These are phyloP conservation scores for Aspergillus sclerotioniger DNA, from an alignment of 495 filamentous ascomycete species.

Conservation along the genomic window DNA sequence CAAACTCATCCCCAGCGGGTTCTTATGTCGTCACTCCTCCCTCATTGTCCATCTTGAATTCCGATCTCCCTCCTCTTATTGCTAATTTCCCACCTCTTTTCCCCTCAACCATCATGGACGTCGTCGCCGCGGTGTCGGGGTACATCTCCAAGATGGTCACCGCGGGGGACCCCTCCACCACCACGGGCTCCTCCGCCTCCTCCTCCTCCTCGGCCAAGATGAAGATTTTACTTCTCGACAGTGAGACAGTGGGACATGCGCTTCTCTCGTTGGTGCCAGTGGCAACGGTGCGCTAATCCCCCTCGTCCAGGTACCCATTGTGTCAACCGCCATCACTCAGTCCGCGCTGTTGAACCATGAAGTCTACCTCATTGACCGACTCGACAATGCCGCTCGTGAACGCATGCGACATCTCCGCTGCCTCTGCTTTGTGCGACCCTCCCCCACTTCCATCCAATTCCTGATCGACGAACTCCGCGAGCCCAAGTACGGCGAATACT, in stretches of 20 bases:
- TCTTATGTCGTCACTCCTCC: neutral
- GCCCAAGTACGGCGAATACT: slow-evolving; percentile 96
- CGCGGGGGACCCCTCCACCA: slow-evolving; percentile 63
- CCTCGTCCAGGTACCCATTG: slow-evolving; percentile 65
- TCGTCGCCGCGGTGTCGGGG: slow-evolving; percentile 85
- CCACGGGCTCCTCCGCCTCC: slow-evolving; percentile 57
- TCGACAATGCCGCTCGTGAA: slow-evolving; percentile 87
- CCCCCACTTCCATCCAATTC: slow-evolving; percentile 84
- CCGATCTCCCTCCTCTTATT: neutral
- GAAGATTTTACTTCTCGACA: slow-evolving; percentile 96
- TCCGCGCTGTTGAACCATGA: slow-evolving; percentile 95
- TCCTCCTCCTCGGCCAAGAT: slow-evolving; percentile 82
- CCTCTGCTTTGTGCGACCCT: slow-evolving; percentile 88
- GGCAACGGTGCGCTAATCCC: slow-evolving; percentile 5
- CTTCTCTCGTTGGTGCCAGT: slow-evolving; percentile 4
- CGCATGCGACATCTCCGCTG: slow-evolving; percentile 98
- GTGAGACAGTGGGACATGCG: slow-evolving; percentile 72
- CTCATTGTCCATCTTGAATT: neutral
- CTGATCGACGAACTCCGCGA: slow-evolving; percentile 95
- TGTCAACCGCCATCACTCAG: slow-evolving; percentile 93
- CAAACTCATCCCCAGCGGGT: neutral
- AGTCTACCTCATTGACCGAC: slow-evolving; percentile 93
- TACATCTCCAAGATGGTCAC: slow-evolving; percentile 98
- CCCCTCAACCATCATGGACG: slow-evolving; percentile 65
- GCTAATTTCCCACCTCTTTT: slow-evolving; percentile 3